These are phyloP conservation scores for Myxozyma mucilagina DNA, from an alignment of 805 yeast species.

Conservation along the genomic window DNA sequence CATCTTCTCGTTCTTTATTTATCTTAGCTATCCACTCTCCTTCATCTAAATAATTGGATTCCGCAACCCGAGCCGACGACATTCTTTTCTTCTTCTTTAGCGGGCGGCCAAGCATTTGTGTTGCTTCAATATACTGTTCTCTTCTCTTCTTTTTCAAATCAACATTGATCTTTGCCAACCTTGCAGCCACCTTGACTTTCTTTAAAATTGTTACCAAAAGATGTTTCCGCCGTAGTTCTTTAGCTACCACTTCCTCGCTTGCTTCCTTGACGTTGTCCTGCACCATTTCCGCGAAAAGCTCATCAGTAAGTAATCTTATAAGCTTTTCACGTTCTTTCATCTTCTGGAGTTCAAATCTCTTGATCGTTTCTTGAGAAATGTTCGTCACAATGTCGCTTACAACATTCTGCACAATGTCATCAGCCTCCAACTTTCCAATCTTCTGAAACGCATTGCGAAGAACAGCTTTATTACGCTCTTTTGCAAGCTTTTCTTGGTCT, in stretches of 20 bases:
- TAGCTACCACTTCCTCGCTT: constrained; percentile 50
- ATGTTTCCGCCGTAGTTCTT: constrained; percentile 39
- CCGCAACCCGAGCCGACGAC: constrained; percentile 11
- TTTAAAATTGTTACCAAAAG: constrained; percentile 42
- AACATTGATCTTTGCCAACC: constrained; percentile 32
- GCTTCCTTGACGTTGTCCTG: constrained; percentile 54
- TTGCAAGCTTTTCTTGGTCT: not conserved
- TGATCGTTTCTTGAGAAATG: constrained; percentile 20
- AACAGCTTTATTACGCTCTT: not conserved
- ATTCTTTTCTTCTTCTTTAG: constrained; percentile 10
- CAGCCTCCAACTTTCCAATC: not conserved
- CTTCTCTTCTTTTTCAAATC: constrained; percentile 44
- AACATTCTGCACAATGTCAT: constrained; percentile 13
- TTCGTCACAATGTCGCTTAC: constrained; percentile 24
- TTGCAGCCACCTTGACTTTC: constrained; percentile 41
- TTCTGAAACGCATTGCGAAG: not conserved
- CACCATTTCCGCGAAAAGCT: constrained; percentile 60
- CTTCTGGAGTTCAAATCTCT: constrained; percentile 27
- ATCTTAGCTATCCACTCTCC: constrained; percentile 28
- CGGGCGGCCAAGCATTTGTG: constrained; percentile 28
- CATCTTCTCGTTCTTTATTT: constrained; percentile 40
- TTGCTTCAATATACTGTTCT: constrained; percentile 41
- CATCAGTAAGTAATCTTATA: constrained; percentile 48
- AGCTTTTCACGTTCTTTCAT: constrained; percentile 31
- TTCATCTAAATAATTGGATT: constrained; percentile 29